Conservation (phyloP, 1,284 basidiomycete species). For the Leccinum fuscescens region DNA sequence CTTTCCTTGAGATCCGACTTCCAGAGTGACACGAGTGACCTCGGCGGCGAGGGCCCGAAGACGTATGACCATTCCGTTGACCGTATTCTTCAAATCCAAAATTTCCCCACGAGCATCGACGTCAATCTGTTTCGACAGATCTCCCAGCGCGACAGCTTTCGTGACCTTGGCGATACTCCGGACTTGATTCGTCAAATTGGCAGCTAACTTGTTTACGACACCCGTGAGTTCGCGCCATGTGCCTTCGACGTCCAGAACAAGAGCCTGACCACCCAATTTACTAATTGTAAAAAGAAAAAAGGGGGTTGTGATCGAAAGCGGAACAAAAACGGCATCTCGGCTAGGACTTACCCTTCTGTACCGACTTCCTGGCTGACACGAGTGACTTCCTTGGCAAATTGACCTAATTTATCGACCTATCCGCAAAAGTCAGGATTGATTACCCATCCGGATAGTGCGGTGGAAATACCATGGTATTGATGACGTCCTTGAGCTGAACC, state of each 20-base stretch:
- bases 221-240: slow-evolving; percentile 91
- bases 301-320: slow-evolving; percentile 8
- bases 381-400: slow-evolving; percentile 83
- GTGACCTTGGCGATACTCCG: slow-evolving; percentile 94
- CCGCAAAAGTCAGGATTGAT: slow-evolving; percentile 10
- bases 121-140: slow-evolving; percentile 94
- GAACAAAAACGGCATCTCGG: slow-evolving; percentile 3
- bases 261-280: slow-evolving; percentile 89
- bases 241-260: slow-evolving; percentile 90
- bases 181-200: slow-evolving; percentile 92
- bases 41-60: slow-evolving; percentile 90
- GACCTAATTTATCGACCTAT: slow-evolving; percentile 73
- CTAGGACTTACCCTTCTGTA: slow-evolving; percentile 68
- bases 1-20: slow-evolving; percentile 90
- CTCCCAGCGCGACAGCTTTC: slow-evolving; percentile 96
- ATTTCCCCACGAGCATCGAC: slow-evolving; percentile 97
- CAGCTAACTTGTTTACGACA: slow-evolving; percentile 91
- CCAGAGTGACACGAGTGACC: slow-evolving; percentile 92
- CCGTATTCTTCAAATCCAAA: slow-evolving; percentile 94
- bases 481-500: slow-evolving; percentile 97
- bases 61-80: slow-evolving; percentile 96
- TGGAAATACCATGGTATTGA: slow-evolving; percentile 85
- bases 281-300: slow-evolving; percentile 35
- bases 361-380: slow-evolving; percentile 91
- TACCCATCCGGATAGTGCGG: slow-evolving; percentile 7